These are phyloP conservation scores for Trichoderma oligosporum DNA, from an alignment of 2,329 filamentous ascomycete genomes.

Conservation along the genomic window DNA sequence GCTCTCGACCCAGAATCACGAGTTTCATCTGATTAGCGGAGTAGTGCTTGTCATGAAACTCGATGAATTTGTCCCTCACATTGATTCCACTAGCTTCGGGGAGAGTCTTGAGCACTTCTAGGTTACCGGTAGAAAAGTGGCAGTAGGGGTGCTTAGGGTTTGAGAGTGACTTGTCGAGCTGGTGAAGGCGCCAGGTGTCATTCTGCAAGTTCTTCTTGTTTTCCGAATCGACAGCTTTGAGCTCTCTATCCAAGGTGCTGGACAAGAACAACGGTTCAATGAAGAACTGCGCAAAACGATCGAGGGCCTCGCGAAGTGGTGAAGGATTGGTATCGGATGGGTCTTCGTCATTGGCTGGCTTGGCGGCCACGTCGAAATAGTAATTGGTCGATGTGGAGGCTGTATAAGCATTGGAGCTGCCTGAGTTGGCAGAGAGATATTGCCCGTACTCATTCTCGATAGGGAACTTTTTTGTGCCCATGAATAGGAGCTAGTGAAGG, in stretches of 20 bases:
- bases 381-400: conserved; percentile 93
- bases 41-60: conserved; percentile 85
- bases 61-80: conserved; percentile 85
- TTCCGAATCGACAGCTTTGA: conserved; percentile 87
- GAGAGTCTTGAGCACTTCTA: conserved; percentile 77
- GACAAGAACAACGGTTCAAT: conserved; percentile 81
- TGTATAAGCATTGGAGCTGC: conserved; percentile 92
- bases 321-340: conserved; percentile 54
- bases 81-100: conserved; percentile 77
- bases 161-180: conserved; percentile 83
- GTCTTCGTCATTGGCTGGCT: conserved; percentile 59
- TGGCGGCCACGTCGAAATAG: conserved; percentile 91
- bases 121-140: conserved; percentile 87
- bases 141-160: conserved; percentile 85
- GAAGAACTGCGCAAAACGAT: conserved; percentile 93
- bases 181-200: conserved; percentile 81
- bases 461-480: conserved; percentile 98
- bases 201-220: conserved; percentile 97
- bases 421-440: conserved; percentile 85
- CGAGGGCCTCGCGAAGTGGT: conserved; percentile 72
- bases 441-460: conserved; percentile 93
- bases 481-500: conserved; percentile 70
- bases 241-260: conserved; percentile 79
- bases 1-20: conserved; percentile 77
- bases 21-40: conserved; percentile 94